Evolutionary conservation across 306 rosid genomes (phyloP), one percentile per base, ranked within the genome.

Genomic region (Sicyos baderoa): DNA sequence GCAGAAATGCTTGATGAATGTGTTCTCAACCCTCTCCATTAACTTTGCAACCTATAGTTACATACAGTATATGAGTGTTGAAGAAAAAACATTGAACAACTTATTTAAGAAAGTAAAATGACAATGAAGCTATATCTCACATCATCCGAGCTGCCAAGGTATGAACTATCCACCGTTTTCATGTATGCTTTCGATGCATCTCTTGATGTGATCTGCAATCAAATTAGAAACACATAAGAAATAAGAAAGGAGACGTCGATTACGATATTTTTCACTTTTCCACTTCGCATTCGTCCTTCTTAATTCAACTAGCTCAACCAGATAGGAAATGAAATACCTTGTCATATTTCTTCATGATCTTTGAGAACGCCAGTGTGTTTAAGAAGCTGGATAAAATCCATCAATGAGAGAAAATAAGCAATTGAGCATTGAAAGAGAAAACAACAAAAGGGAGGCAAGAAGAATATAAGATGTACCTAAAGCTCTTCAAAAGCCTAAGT

Each of bases 321-420:
- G 12, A 9, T 50, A 45, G 14, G n/a, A 72, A 40, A 44, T 21
- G 19, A 71, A 56, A 67, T 77, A 86, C 96, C 90, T 89, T 89
- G 19, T 86, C 90, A 71, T 89, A 89, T 81, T 89, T 89, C 85
- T 89, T 89, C 85, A 89, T 89, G 75, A 86, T 86, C 87, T 89
- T 89, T 4, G 90, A 86, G 80, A 89, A 80, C 25, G 96, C 96
- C 79, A 86, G 49, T 12, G 76, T 64, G 48, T 89, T 89, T 58
- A 89, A 80, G 76, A 86, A 89, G 72, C 93, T 89, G 84, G 32
- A 47, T n/a, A 17, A 62, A 76, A 11, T 42, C 14, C 0, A 40
- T 35, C 42, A 35, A 4, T 35, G 6, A n/a, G 40, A 1, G 0
- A 9, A 40, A 12, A 40, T 40, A 7, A 40, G 45, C 11, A 40